Evolutionary conservation across 306 rosid genomes (phyloP), one percentile per base, ranked within the genome.

Genomic region (Castanopsis chinensis): DNA sequence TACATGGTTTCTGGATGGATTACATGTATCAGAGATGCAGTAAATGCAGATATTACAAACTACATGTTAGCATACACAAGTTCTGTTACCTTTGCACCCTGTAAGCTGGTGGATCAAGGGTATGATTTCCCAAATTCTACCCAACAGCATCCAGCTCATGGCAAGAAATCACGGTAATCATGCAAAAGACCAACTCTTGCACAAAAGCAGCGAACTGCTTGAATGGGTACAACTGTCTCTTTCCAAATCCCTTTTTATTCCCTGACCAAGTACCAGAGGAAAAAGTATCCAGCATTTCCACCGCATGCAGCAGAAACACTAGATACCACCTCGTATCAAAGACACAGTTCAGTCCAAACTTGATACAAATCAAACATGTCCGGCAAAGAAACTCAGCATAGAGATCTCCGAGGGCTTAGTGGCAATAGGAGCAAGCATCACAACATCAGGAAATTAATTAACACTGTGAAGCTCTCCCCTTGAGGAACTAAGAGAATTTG

Each of bases 121-220:
- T 71, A 72, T 19, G 82, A 32, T 67, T 80, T 55, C 67, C 81
- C 71, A 80, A 88, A 72, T 86, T 83, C 80, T 75, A 82, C 77
- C 81, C 85, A 83, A 69, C 72, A 80, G 83, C 82, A 82, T 78
- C 82, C 77, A 84, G 79, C 88, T 73, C 61, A 69, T 28, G 23
- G 61, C 80, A 77, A 71, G 73, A 75, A 78, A 51, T 71, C 80
- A 52, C 8, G 32, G 72, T 63, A 81, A 69, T 73, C 76, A 82
- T 75, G 74, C 84, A 77, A 68, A 68, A 84, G 69, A 45, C 33
- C 69, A 33, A 64, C 70, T 56, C 78, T 55, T 52, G 80, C 58
- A 70, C 23, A 23, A 55, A 28, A 18, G 71, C 63, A 17, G 32
- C 3, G 6, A 30, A 64, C 75, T 78, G 67, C 23, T 25, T 2